These are phyloP conservation scores for Yarrowia galli DNA, from an alignment of 1,139 yeast genomes.

Conservation along the genomic window DNA sequence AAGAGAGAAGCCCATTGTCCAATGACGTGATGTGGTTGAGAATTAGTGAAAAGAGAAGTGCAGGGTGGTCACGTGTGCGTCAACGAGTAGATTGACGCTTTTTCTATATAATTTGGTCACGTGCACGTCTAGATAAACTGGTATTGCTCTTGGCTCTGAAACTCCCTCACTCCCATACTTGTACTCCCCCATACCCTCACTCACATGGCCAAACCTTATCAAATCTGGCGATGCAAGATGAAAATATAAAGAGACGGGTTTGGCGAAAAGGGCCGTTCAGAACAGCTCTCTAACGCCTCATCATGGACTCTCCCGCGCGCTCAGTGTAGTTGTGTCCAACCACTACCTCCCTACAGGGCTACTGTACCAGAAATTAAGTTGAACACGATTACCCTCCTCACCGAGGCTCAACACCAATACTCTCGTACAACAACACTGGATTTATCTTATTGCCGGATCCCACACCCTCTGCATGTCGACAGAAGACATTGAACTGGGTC, in stretches of 20 bases:
- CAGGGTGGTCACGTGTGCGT: too few species aligned
- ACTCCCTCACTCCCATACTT: too few species aligned
- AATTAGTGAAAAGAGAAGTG: neutral
- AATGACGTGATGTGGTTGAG: neutral
- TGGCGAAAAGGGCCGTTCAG: neutral
- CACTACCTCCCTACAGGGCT: too few species aligned
- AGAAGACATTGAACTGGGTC: constrained; percentile 37
- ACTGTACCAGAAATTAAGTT: constrained; percentile 23
- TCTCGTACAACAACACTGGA: too few species aligned
- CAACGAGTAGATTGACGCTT: too few species aligned
- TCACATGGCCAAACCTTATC: neutral
- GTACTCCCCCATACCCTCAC: too few species aligned
- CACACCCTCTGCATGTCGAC: constrained; percentile 22
- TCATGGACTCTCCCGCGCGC: neutral
- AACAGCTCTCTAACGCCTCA: neutral
- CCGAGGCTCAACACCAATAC: constrained; percentile 21
- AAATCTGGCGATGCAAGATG: neutral
- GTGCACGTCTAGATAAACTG: too few species aligned
- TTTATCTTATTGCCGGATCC: too few species aligned
- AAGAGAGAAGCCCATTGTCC: neutral
- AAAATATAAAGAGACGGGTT: neutral
- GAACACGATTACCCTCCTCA: constrained; percentile 34
- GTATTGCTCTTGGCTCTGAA: too few species aligned
- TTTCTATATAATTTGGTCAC: too few species aligned
- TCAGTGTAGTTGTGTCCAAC: neutral